A percentile compares a stretch with the other conserved stretches of the same genome.
Evolutionary conservation across 208 protist genomes (phyloP).

Genomic region (Leishmania turanica): DNA sequence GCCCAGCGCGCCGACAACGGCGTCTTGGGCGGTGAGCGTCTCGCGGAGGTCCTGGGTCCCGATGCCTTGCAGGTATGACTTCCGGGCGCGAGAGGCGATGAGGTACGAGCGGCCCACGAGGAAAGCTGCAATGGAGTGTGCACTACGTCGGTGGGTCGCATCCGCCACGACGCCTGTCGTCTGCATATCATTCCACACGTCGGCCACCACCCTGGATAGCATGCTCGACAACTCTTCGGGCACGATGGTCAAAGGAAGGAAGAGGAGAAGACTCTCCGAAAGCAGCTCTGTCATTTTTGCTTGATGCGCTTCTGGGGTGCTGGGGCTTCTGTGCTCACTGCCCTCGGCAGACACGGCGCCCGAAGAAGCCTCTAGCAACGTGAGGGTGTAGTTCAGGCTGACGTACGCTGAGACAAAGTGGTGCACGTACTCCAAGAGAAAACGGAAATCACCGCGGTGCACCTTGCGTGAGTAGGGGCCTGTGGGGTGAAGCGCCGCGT

Average conservation of each 20-base stretch:
- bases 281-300: constrained; percentile 22
- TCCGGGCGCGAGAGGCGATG: constrained; percentile 16
- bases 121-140: constrained; percentile 24
- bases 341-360: constrained; percentile 5
- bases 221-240: constrained; percentile 18
- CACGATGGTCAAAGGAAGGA: constrained; percentile 5
- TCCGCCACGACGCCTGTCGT: constrained; percentile 21
- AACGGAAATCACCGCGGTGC: constrained; percentile 52
- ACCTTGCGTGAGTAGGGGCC: constrained; percentile 45
- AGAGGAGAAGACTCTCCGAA: constrained; percentile 22
- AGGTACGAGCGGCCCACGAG: constrained; percentile 22
- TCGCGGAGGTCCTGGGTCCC: constrained; percentile 10
- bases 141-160: constrained; percentile 15
- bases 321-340: neutral
- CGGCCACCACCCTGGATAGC: constrained; percentile 12
- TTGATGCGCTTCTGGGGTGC: constrained; percentile 14
- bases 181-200: constrained; percentile 22
- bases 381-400: constrained; percentile 31
- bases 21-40: constrained; percentile 14
- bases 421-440: constrained; percentile 56
- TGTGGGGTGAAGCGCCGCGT: constrained; percentile 36
- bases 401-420: constrained; percentile 48
- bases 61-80: constrained; percentile 22
- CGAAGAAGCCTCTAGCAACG: constrained; percentile 28
- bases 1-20: constrained; percentile 19